phyloP scores from a whole-genome alignment of 1,284 basidiomycete species.

The Phylloporus sp. region DNA sequence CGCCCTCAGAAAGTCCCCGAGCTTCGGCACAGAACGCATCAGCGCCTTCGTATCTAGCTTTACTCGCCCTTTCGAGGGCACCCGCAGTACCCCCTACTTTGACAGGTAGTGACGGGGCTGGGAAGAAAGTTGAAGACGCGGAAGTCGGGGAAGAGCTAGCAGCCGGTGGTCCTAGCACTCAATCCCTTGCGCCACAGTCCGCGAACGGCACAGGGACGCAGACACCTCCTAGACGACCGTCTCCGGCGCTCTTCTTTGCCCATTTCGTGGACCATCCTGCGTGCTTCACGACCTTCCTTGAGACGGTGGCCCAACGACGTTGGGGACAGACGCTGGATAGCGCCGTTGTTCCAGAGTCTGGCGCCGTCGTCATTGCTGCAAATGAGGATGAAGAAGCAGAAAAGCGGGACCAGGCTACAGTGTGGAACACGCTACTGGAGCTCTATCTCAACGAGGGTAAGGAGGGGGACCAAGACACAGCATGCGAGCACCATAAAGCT shows the following conservation, averaged over 20 bases:
- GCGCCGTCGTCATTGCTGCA: constrained; percentile 7
- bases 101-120: constrained; percentile 46
- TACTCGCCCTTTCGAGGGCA: constrained; percentile 75
- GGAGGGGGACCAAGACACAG: constrained; percentile 21
- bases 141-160: constrained; percentile 29
- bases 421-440: constrained; percentile 97
- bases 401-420: constrained; percentile 78
- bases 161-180: constrained; percentile 22
- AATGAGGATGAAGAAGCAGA: constrained; percentile 63
- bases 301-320: constrained; percentile 81
- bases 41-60: constrained; percentile 76
- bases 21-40: constrained; percentile 37
- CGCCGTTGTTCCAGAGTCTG: constrained; percentile 17
- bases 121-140: constrained; percentile 29
- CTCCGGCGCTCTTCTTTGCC: constrained; percentile 89
- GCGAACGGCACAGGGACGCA: constrained; percentile 31
- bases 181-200: constrained; percentile 18
- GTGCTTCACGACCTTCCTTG: constrained; percentile 88
- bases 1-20: constrained; percentile 30
- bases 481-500: constrained; percentile 59
- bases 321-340: constrained; percentile 82
- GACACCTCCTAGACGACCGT: constrained; percentile 65
- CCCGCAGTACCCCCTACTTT: constrained; percentile 50
- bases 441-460: constrained; percentile 71
- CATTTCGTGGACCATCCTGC: constrained; percentile 92